Conservation (phyloP, 257 asterid genomes). For the Solanum ossicruentum region DNA sequence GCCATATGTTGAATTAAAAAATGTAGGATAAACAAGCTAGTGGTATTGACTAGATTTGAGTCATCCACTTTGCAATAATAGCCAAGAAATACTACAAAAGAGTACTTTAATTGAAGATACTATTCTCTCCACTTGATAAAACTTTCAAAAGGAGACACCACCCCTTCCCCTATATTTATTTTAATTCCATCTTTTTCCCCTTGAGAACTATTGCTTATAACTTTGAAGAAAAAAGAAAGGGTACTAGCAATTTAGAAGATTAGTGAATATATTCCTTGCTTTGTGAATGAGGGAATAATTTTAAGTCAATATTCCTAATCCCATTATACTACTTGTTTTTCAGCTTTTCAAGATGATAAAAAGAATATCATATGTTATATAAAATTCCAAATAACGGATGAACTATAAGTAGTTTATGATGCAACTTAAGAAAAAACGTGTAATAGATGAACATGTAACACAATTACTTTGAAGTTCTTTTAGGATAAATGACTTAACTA, state of each 20-base stretch:
- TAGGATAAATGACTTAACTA: too few species aligned
- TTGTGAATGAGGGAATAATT: not conserved
- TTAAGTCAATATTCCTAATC: not conserved
- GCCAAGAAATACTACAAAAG: not conserved
- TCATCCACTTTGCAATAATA: not conserved
- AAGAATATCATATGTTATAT: not conserved
- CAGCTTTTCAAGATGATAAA: not conserved
- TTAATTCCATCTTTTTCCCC: not conserved
- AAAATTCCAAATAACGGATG: not conserved
- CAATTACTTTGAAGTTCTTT: not conserved
- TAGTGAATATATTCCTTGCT: not conserved
- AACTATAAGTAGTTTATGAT: not conserved
- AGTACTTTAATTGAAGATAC: not conserved
- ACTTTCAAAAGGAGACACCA: not conserved
- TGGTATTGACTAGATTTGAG: not conserved
- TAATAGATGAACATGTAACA: not conserved
- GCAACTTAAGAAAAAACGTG: not conserved
- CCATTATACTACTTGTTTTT: not conserved
- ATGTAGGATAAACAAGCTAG: not conserved
- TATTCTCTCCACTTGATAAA: not conserved
- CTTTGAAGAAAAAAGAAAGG: not conserved
- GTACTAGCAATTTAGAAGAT: not conserved
- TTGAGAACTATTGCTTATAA: not conserved
- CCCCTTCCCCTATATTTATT: not conserved
- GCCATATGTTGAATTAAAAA: not conserved